Evolutionary conservation across 176 grass and related monocot species (phyloP), one percentile per base, ranked within the genome.

Genomic region (Oryza longistaminata): DNA sequence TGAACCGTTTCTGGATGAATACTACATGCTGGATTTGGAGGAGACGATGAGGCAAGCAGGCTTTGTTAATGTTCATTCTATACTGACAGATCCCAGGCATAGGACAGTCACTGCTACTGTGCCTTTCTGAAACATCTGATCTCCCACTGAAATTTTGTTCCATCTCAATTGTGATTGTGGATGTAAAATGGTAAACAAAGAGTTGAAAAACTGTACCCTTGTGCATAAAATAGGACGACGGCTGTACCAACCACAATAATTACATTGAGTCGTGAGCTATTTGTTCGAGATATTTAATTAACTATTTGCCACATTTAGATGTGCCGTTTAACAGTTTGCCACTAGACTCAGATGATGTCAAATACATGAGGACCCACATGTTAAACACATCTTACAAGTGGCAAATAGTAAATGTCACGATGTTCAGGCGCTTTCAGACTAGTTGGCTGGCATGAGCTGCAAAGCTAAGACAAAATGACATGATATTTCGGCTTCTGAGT

Each of bases 21-120:
- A 94, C 86, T 94, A 97, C 67, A 91, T 89, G 75, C 81, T 94
- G 52, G 90, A 97, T 75, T 85, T 97, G 75, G 94, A 94, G 82
- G 80, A 92, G 80, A 70, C 88, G 27, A 39, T 89, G 78, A 89
- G 66, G 66, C 67, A 82, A 61, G 90, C 82, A 8, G 92, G 92
- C 11, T 94, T 97, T 81, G 83, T 89, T 37, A 81, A 91, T 80
- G 86, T 97, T 58, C 82, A 73, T 58, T 85, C 92, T 13, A 83
- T 92, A 29, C 86, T 97, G 34, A 94, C 95, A 2, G 86, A 91
- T 50, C 88, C 95, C 4, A 94, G 95, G 78, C 95, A 97, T 67
- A 89, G 92, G 90, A 97, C 95, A 77, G 90, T 97, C 52, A 97
- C 92, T 26, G 95, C 88, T 48, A 94, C 92, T 9, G 86, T 97